A percentile compares a stretch with the other conserved stretches of the same genome.
These are phyloP conservation scores for Colletotrichum incanum DNA, from an alignment of 2,329 filamentous ascomycete species.

Conservation along the genomic window DNA sequence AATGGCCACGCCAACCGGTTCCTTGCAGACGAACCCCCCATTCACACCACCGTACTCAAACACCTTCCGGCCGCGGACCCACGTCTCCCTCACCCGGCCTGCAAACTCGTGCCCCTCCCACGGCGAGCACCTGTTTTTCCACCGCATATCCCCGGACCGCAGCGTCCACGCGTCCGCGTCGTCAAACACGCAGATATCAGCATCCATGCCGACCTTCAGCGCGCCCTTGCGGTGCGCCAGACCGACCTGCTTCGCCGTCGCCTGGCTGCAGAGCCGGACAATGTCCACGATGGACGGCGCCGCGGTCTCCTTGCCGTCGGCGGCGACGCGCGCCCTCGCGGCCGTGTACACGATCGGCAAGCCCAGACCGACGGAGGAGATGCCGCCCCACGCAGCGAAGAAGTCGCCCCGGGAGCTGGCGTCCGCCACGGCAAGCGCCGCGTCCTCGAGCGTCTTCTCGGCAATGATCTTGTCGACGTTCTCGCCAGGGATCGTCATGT, in stretches of 20 bases:
- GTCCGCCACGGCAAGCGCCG: constrained; percentile 55
- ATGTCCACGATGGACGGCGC: constrained; percentile 79
- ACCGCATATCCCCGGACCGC: constrained; percentile 85
- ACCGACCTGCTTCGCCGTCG: constrained; percentile 91
- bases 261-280: constrained; percentile 86
- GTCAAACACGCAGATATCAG: constrained; percentile 93
- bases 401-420: constrained; percentile 78
- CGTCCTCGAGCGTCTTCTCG: constrained; percentile 49
- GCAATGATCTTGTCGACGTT: constrained; percentile 45
- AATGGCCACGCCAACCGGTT: constrained; percentile 70
- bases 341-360: constrained; percentile 92
- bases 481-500: constrained; percentile 58
- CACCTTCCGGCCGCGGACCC: constrained; percentile 83
- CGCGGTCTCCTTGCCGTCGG: constrained; percentile 56
- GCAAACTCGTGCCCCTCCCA: constrained; percentile 87
- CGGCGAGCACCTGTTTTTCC: constrained; percentile 92
- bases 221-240: constrained; percentile 87
- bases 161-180: constrained; percentile 85
- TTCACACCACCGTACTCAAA: constrained; percentile 75
- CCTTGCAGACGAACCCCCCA: constrained; percentile 65
- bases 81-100: constrained; percentile 88
- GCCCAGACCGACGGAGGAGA: constrained; percentile 93
- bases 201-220: constrained; percentile 85
- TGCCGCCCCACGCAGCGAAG: constrained; percentile 96
- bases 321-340: constrained; percentile 72